Evolutionary conservation across 2,329 filamentous ascomycete species (phyloP), one percentile per base, ranked within the genome.

Genomic region (Aspergillus sclerotialis): DNA sequence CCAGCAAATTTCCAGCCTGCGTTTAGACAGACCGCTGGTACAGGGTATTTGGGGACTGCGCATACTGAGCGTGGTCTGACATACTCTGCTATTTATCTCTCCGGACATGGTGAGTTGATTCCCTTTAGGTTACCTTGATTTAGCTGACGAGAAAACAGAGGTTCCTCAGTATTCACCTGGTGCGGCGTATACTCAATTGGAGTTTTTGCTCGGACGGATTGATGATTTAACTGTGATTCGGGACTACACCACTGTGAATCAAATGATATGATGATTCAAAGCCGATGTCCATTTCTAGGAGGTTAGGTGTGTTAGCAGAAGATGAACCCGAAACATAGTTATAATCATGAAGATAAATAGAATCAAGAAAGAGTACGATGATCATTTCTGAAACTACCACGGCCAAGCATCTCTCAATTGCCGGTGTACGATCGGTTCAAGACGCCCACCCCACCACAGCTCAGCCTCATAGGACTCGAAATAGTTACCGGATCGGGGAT

Each of bases 51-150:
- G 55, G 87, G 87, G 1, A 78, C 75, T 0, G 73, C 73, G 11
- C 77, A 84, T 47, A 81, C 78, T 0, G 87, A 93, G 67, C 71
- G 86, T 27, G 83, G 84, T 0, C 62, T 94, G 30, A 92, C 84
- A 0, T 84, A 76, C 44, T 77, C 79, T 3, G 73, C 72, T 13
- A 68, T 86, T 29, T 69, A 75, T 33, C 53, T 82, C 10, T 68
- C 73, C 1, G 85, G 85, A 0, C 85, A 90, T 56, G 49, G 48
- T 48, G 30, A 31, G 44, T 40, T 8, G 10, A 8, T 12, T 9
- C 10, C 6, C 7, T 23, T 15, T 17, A 5, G 6, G 7, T 14
- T 10, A 77, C 4, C 69, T 68, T 15, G 64, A 82, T 31, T 65
- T 73, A 28, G 52, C 80, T 13, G 64, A 70, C 2, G 82, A 82